Base-by-base conservation (phyloP, 805 yeast genomes). In the Ogataea salicorniae region DNA sequence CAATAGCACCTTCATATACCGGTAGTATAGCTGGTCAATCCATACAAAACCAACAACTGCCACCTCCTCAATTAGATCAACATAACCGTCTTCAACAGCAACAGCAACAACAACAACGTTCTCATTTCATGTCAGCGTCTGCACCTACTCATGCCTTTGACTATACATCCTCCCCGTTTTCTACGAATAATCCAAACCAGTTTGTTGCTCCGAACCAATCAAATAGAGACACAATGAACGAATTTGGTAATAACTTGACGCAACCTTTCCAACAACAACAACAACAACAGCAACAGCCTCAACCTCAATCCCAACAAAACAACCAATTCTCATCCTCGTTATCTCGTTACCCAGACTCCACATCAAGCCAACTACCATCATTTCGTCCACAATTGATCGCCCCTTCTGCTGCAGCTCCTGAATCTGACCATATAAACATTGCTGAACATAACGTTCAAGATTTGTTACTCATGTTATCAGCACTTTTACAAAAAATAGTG, bases 371-470 rank as follows among this genome's bases (percentile, higher is more conserved):
- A 37, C 42, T 26, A 39, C 7, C 43, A 6, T 22, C 49, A 17
- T 34, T 46, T 18, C 31, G 46, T 22, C 41, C 16, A n/a, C 31
- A 37, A 34, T 20, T 38, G 18, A 11, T 33, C 26, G 33, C 50
- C 23, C 13, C 47, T 14, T 23, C 48, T 6, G 16, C 34, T 23
- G 14, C 42, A n/a, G 42, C 15, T 29, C 23, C 49, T 2, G 60
- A 57, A 16, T 9, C 31, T 26, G 83, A 76, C 37, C 86, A 80
- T 56, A 68, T 84, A 51, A 85, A 89, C 60, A 87, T 92, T 41
- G 90, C 89, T 11, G 84, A 83, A 39, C 87, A 82, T 61, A 91
- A 96, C 1, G 89, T 87, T 1, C 80, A 83, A 49, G 92, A 87
- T 53, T 74, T 94, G 26, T 73, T 94, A 39, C 66, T 81, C 40